Evolutionary conservation across 768 basidiomycete genomes (phyloP), one percentile per base, ranked within the genome.

Genomic region (Trametes villosa): DNA sequence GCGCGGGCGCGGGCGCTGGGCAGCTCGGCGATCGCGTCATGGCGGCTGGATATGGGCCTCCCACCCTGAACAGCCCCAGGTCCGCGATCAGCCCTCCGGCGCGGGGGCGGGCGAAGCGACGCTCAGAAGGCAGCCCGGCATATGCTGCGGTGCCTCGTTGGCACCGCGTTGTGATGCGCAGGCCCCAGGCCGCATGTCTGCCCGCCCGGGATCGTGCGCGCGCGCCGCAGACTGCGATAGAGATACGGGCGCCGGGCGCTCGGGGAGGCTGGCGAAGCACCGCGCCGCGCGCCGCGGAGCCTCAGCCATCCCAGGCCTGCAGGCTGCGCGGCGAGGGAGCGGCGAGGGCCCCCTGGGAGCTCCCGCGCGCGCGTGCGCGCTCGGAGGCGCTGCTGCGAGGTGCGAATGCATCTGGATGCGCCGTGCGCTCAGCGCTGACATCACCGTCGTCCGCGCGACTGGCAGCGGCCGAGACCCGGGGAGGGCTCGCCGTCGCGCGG

Each of bases 101-200:
- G 29, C 33, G 50, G 49, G 24, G 57, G 44, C 13, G 45, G 55
- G 30, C 34, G 55, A 22, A 36, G 20, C 42, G 42, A 42, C 50
- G 50, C 33, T 22, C 30, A 30, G 24, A 20, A 58, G 47, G 57
- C 41, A 22, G 22, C 6, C 30, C n/a, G 52, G 58, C 56, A 59
- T 57, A 48, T 60, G 65, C 52, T 42, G 51, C 45, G 52, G 60
- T 61, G 65, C 67, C 67, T 68, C 67, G 63, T 65, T 65, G 60
- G 17, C 36, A 51, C 36, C 60, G 67, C 67, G 67, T 68, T 68
- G 67, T 66, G 65, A 66, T 64, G 67, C 52, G 65, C 65, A 65
- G 63, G 55, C 27, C 44, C 27, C 33, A 12, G 33, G 8, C 33
- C 36, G 36, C 18, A 15, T 38, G 36, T 15, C 8, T 38, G 36